Conservation (phyloP, 2,329 filamentous ascomycete species). For the Trematosphaeria pertusa region DNA sequence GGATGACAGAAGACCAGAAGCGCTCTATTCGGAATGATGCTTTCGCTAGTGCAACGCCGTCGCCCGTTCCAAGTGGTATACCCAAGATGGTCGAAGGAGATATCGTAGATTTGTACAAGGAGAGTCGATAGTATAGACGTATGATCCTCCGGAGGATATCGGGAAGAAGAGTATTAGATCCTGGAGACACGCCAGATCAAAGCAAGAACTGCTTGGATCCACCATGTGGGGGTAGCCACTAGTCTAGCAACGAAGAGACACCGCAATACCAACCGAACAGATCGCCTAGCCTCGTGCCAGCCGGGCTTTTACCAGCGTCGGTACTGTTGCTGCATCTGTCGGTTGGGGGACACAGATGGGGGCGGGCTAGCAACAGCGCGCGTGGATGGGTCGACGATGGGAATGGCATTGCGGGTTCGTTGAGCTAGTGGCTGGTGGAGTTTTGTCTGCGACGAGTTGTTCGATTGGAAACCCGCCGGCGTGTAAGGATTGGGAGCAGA, state of each 20-base stretch:
- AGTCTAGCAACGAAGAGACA: slow-evolving; percentile 48
- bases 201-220: slow-evolving; percentile 1
- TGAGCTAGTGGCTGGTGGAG: slow-evolving; percentile 90
- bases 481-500: slow-evolving; percentile 61
- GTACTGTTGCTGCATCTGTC: slow-evolving; percentile 65
- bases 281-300: slow-evolving; percentile 41
- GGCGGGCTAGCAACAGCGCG: slow-evolving; percentile 91
- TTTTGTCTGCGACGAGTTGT: slow-evolving; percentile 69
- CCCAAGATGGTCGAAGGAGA: slow-evolving; percentile 49
- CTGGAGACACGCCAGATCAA: slow-evolving; percentile 17
- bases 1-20: slow-evolving; percentile 46
- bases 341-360: slow-evolving; percentile 70
- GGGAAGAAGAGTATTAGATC: slow-evolving; percentile 46
- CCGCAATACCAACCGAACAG: slow-evolving; percentile 42
- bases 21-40: slow-evolving; percentile 46
- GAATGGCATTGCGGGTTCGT: slow-evolving; percentile 91
- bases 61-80: slow-evolving; percentile 49
- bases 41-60: slow-evolving; percentile 51
- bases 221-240: slow-evolving; percentile 43
- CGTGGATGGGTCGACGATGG: slow-evolving; percentile 95
- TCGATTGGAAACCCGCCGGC: slow-evolving; percentile 67
- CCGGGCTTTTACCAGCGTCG: slow-evolving; percentile 56
- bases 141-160: slow-evolving; percentile 50
- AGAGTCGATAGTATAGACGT: slow-evolving; percentile 49
- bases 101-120: slow-evolving; percentile 53